Evolutionary conservation across 1,139 yeast species (phyloP), one percentile per base, ranked within the genome.

Genomic region (Blastobotrys apis): DNA sequence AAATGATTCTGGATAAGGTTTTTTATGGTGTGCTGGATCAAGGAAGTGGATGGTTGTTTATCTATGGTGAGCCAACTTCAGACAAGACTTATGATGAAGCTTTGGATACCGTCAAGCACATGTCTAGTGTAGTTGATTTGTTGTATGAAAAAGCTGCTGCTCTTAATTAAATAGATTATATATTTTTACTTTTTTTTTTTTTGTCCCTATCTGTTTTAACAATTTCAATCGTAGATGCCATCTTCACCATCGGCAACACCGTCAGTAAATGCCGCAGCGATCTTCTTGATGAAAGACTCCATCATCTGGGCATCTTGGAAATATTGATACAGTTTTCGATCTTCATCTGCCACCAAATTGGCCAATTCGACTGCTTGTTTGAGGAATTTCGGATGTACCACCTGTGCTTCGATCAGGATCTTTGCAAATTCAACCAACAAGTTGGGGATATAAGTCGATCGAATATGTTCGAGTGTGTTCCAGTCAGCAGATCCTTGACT

Each of bases 1-100:
- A 92, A 67, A 92, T 92, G 98, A 92, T 92, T 56, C 75, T 92
- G 57, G 98, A 92, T 65, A 84, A 87, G 62, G 86, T 90, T 13
- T 87, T 94, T 58, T 84, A 83, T 60, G 99, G 98, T 39, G 97
- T 94, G 37, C 74, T 92, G 57, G 98, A 92, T 65, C 99, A 92
- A 71, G 98, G 98, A 37, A 90, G 90, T 63, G 98, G 98, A 5
- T 92, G 97, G 96, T 76, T 92, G 56, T 82, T 88, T 55, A 80
- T 92, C 48, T 92, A 86, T 60, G 94, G 87, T 50, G 87, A 90
- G 60, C 96, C 96, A 39, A 80, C 78, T 61, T 79, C 81, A 51
- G 97, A 92, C 65, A 86, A 88, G 34, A 82, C 94, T 37, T 94
- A 92, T 61, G 94, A 84, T 53, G 81, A 92, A 40, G 85, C 95